Evolutionary conservation across 2,329 filamentous ascomycete species (phyloP).

Genomic region (Phialophora macrospora): DNA sequence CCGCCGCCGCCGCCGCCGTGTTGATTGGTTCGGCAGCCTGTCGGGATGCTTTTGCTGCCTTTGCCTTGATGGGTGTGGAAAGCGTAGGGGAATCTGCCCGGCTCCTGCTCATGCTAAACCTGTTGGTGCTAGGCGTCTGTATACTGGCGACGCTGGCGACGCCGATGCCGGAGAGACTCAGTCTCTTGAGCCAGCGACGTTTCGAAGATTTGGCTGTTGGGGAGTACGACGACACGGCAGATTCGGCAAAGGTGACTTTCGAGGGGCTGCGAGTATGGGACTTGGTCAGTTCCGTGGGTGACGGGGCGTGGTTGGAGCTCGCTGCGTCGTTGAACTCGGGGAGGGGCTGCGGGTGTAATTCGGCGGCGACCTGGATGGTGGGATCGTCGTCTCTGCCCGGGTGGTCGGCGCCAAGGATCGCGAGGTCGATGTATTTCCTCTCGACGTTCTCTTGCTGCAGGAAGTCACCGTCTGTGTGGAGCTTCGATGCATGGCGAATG

Average conservation of each 20-base stretch:
- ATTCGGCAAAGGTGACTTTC: neutral
- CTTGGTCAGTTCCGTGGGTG: neutral
- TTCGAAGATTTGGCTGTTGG: neutral
- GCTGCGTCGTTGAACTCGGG: conserved; percentile 1
- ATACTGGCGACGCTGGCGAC: neutral
- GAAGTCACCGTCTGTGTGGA: conserved; percentile 3
- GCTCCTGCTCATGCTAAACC: neutral
- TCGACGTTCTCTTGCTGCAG: neutral
- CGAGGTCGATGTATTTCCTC: neutral
- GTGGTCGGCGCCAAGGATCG: neutral
- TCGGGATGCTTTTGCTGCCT: neutral
- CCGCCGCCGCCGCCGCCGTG: neutral
- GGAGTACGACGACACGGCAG: neutral
- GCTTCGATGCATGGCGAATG: neutral
- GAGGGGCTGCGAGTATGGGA: neutral
- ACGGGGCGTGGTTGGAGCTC: neutral
- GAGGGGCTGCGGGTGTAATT: conserved; percentile 6
- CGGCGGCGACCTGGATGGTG: neutral
- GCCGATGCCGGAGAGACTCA: conserved; percentile 2
- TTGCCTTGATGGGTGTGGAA: neutral
- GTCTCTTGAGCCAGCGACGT: conserved; percentile 5
- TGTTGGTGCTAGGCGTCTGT: neutral
- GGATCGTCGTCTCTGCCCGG: neutral
- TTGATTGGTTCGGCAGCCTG: neutral
- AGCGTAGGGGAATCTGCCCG: neutral